A percentile compares a stretch with the other conserved stretches of the same genome.
Conservation (phyloP, 176 grass and related monocot genomes). For the Raddia guianensis region DNA sequence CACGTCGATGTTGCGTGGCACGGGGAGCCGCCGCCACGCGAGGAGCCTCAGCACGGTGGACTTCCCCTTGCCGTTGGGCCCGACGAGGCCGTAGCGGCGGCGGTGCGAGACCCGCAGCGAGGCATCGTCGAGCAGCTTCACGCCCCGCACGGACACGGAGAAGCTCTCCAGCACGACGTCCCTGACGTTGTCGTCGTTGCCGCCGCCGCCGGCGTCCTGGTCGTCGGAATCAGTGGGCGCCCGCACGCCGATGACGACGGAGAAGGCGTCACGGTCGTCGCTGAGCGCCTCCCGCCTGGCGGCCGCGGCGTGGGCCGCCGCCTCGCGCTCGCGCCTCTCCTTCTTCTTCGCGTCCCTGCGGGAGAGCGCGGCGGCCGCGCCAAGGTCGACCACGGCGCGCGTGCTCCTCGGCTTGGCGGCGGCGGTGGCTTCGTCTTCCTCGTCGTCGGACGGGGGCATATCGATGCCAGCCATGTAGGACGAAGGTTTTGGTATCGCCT, state of each 20-base stretch:
- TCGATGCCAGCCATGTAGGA: slow-evolving; percentile 59
- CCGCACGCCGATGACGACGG: slow-evolving; percentile 52
- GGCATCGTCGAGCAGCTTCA: slow-evolving; percentile 61
- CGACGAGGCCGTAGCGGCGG: slow-evolving; percentile 60
- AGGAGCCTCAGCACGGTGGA: slow-evolving; percentile 69
- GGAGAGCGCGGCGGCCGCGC: slow-evolving; percentile 20
- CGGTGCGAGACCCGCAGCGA: slow-evolving; percentile 62
- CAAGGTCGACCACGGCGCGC: slow-evolving; percentile 5
- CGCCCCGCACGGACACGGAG: slow-evolving; percentile 56
- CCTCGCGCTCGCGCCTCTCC: slow-evolving; percentile 49
- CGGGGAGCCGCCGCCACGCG: slow-evolving; percentile 61
- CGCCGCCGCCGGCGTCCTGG: not conserved
- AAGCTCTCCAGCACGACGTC: slow-evolving; percentile 68
- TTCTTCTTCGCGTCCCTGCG: slow-evolving; percentile 63
- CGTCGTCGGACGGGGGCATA: slow-evolving; percentile 60
- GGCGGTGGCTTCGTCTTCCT: slow-evolving; percentile 33
- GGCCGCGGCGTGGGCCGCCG: slow-evolving; percentile 35
- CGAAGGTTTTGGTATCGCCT: not conserved
- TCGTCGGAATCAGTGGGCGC: not conserved
- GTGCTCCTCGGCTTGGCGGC: slow-evolving; percentile 22
- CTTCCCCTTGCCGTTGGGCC: slow-evolving; percentile 72
- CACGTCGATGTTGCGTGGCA: slow-evolving; percentile 61
- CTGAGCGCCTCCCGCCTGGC: slow-evolving; percentile 53
- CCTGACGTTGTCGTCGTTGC: slow-evolving; percentile 39
- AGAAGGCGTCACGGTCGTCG: slow-evolving; percentile 68